These are phyloP conservation scores for Hirsutella minnesotensis DNA, from an alignment of 2,329 filamentous ascomycete species.

Conservation along the genomic window DNA sequence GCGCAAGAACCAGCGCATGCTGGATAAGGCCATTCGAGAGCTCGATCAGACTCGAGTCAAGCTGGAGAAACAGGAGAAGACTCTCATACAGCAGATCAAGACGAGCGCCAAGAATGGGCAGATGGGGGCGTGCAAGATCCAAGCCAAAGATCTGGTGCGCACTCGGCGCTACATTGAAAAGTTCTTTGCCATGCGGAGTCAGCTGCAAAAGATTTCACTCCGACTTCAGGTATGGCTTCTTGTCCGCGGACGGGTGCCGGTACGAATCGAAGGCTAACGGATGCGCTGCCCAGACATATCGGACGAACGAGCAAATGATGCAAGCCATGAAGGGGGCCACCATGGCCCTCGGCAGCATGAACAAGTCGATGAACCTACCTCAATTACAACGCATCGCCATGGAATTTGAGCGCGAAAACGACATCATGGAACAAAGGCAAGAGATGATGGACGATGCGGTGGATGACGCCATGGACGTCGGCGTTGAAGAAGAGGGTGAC, in stretches of 20 bases:
- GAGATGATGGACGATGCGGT: conserved; percentile 99
- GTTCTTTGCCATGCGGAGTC: conserved; percentile 96
- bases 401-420: conserved; percentile 98
- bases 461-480: conserved; percentile 86
- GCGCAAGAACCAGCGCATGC: conserved; percentile 87
- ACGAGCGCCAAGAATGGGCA: conserved; percentile 97
- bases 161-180: conserved; percentile 93
- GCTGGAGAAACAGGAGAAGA: conserved; percentile 98
- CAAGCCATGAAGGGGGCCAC: conserved; percentile 98
- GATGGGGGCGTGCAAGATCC: conserved; percentile 97
- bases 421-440: conserved; percentile 97
- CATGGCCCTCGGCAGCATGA: conserved; percentile 88
- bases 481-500: conserved; percentile 87
- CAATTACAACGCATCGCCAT: conserved; percentile 92
- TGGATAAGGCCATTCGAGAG: conserved; percentile 95
- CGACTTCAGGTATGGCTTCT: conserved; percentile 63
- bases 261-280: conserved; percentile 4
- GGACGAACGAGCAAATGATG: conserved; percentile 99
- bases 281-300: conserved; percentile 57
- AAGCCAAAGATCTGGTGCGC: conserved; percentile 91
- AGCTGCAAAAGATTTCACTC: conserved; percentile 89
- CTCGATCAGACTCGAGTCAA: conserved; percentile 91
- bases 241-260: too few species aligned
- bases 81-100: conserved; percentile 89
- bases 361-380: conserved; percentile 92